Percentiles rank a stretch among this genome's conserved stretches.
Conservation (phyloP, 139 green algal genomes). For the Closterium sp. region DNA sequence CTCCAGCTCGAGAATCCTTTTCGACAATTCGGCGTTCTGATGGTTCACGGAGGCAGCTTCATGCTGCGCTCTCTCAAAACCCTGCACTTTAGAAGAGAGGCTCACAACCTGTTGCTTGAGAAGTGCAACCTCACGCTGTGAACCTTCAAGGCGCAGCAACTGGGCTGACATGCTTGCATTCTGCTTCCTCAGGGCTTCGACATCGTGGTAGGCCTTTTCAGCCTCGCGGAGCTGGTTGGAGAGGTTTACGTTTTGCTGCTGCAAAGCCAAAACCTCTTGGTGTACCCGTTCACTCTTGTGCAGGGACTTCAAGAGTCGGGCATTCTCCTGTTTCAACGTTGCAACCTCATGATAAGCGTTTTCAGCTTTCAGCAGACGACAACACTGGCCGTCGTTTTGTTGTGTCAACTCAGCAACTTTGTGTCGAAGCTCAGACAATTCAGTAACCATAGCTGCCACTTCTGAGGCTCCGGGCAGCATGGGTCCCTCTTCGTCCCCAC, state of each 20-base stretch:
- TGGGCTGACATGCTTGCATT: neutral
- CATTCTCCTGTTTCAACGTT: neutral
- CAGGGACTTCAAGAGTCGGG: neutral
- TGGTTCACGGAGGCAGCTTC: neutral
- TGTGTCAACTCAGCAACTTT: neutral
- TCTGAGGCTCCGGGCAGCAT: neutral
- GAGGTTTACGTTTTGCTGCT: neutral
- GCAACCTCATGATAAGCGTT: neutral
- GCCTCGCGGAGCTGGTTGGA: neutral
- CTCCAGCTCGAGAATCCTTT: neutral
- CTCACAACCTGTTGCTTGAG: neutral
- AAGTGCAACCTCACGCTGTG: neutral
- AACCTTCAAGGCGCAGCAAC: neutral
- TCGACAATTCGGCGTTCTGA: neutral
- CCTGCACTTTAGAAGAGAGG: neutral
- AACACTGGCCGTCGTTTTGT: neutral
- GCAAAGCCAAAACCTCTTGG: neutral
- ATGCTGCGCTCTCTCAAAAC: neutral
- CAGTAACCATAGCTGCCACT: neutral
- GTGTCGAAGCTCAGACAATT: neutral
- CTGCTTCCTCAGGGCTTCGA: neutral
- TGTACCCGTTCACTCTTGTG: neutral
- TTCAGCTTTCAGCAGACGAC: neutral
- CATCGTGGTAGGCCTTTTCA: neutral
- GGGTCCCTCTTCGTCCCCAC: neutral